Evolutionary conservation across 306 rosid genomes (phyloP).

Genomic region (Citrullus colocynthis): DNA sequence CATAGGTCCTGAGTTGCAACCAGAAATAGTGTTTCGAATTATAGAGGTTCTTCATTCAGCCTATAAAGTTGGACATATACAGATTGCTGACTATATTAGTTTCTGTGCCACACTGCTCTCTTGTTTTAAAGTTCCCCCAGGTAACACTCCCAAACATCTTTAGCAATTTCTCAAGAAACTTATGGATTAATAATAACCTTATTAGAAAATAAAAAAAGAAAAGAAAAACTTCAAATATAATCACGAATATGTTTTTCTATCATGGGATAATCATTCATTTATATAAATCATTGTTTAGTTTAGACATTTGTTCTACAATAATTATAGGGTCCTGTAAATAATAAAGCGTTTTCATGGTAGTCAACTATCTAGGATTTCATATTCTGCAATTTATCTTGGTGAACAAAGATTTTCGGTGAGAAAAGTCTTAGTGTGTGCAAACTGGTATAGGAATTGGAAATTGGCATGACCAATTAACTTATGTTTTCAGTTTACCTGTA

Average conservation of each 20-base stretch:
- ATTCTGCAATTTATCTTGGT: too few species aligned
- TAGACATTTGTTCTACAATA: not conserved
- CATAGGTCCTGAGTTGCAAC: conserved; percentile 70
- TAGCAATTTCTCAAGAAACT: not conserved
- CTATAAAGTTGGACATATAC: conserved; percentile 41
- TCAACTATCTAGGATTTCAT: too few species aligned
- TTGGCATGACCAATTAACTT: not conserved
- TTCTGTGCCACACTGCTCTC: conserved; percentile 53
- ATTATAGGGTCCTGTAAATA: not conserved
- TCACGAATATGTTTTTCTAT: not conserved
- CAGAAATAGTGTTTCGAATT: conserved; percentile 26
- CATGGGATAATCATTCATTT: not conserved
- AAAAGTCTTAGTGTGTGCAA: too few species aligned
- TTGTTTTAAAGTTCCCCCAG: conserved; percentile 41
- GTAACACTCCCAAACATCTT: conserved; percentile 18
- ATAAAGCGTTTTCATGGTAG: too few species aligned
- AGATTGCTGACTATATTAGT: conserved; percentile 48
- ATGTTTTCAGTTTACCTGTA: not conserved
- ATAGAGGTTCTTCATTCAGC: conserved; percentile 61
- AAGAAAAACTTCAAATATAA: too few species aligned
- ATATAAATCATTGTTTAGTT: not conserved
- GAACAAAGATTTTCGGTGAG: too few species aligned
- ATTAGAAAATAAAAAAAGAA: too few species aligned
- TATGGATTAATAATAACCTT: not conserved
- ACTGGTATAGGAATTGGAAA: too few species aligned